These are phyloP conservation scores for Pseudotulostoma volvatum DNA, from an alignment of 495 filamentous ascomycete species.

Conservation along the genomic window DNA sequence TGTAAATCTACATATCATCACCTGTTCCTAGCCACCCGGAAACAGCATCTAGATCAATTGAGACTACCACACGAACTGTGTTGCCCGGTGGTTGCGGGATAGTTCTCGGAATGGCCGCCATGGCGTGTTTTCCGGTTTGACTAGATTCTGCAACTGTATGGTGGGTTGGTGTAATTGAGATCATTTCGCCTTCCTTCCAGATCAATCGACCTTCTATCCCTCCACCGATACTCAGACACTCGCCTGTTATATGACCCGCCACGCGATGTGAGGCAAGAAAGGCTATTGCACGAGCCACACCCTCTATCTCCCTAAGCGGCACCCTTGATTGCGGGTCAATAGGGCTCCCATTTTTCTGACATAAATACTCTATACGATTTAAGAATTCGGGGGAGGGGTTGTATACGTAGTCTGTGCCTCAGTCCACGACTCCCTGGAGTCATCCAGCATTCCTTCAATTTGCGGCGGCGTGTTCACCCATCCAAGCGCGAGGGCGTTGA, in stretches of 20 bases:
- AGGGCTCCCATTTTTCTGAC: no score
- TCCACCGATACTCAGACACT: constrained; percentile 35
- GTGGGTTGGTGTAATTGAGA: constrained; percentile 1
- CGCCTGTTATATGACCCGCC: constrained; percentile 37
- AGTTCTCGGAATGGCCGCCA: constrained; percentile 11
- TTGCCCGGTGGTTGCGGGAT: constrained; percentile 16
- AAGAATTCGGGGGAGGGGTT: neutral
- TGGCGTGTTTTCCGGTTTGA: constrained; percentile 1
- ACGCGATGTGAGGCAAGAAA: constrained; percentile 37
- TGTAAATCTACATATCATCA: constrained; percentile 2
- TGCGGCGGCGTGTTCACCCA: constrained; percentile 28
- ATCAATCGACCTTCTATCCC: constrained; percentile 35
- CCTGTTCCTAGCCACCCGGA: constrained; percentile 45
- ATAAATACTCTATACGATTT: no score
- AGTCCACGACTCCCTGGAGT: constrained; percentile 27
- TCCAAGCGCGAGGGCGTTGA: constrained; percentile 38
- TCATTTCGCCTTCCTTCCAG: constrained; percentile 28
- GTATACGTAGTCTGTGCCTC: constrained; percentile 28
- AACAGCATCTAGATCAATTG: constrained; percentile 44
- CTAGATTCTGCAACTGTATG: neutral
- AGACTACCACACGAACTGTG: constrained; percentile 35
- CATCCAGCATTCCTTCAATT: constrained; percentile 31
- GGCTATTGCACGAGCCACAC: constrained; percentile 34
- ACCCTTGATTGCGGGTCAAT: no score
- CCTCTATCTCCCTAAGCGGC: constrained; percentile 27